Percentiles rank a stretch among this genome's conserved stretches.
These are phyloP conservation scores for Calonectria honghensis DNA, from an alignment of 2,329 filamentous ascomycete genomes.

Conservation along the genomic window DNA sequence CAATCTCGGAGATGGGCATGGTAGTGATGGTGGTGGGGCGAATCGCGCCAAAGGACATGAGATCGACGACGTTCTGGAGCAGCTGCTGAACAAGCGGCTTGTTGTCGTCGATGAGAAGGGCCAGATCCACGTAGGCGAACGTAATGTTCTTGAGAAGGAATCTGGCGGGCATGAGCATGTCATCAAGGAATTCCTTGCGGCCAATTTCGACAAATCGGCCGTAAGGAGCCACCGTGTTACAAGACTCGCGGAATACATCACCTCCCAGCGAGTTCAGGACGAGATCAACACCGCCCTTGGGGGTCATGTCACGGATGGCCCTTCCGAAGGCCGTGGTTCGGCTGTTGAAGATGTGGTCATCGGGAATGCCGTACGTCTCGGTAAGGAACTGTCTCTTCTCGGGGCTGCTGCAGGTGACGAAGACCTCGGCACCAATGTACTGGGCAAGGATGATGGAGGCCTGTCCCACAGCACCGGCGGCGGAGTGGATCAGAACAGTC, in stretches of 20 bases:
- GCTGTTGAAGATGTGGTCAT: slow-evolving; percentile 38
- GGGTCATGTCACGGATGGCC: slow-evolving; percentile 26
- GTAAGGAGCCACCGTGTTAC: slow-evolving; percentile 26
- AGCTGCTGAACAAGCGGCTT: slow-evolving; percentile 30
- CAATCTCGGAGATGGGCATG: slow-evolving; percentile 29
- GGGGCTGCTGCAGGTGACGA: slow-evolving; percentile 30
- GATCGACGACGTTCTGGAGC: slow-evolving; percentile 31
- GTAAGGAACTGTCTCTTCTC: slow-evolving; percentile 32
- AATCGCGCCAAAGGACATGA: slow-evolving; percentile 30
- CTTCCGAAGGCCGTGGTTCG: slow-evolving; percentile 18
- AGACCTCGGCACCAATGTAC: slow-evolving; percentile 35
- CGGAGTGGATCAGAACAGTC: slow-evolving; percentile 38
- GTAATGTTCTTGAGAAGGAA: slow-evolving; percentile 38
- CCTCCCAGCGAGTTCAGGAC: slow-evolving; percentile 38
- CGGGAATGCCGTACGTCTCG: slow-evolving; percentile 28
- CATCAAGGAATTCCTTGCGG: slow-evolving; percentile 40
- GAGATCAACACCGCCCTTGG: slow-evolving; percentile 37
- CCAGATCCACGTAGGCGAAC: slow-evolving; percentile 41
- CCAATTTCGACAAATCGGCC: slow-evolving; percentile 38
- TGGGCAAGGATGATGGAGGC: slow-evolving; percentile 31
- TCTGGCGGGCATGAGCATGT: slow-evolving; percentile 30
- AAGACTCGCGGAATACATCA: slow-evolving; percentile 37
- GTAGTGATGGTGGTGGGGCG: slow-evolving; percentile 30
- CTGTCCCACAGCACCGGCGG: slow-evolving; percentile 35
- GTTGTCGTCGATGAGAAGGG: slow-evolving; percentile 33